Percentiles rank a stretch among this genome's conserved stretches.
These are phyloP conservation scores for Epichloe festucae DNA, from an alignment of 2,329 filamentous ascomycete genomes.

Conservation along the genomic window DNA sequence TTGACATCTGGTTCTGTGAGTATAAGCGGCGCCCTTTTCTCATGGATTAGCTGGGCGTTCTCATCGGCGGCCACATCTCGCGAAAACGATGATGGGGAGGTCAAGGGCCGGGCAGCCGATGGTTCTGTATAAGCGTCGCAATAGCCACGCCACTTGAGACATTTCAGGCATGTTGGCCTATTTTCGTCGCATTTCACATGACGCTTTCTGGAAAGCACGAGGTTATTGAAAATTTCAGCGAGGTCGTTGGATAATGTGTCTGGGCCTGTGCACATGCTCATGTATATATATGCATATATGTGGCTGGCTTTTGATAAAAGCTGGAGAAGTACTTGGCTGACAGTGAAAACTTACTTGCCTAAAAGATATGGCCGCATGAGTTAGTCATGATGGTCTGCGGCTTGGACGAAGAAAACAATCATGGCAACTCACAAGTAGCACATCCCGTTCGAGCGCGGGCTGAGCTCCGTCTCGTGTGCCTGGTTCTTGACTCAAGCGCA, in stretches of 20 bases:
- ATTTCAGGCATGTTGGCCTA: slow-evolving; percentile 27
- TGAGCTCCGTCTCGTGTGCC: slow-evolving; percentile 26
- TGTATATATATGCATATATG: no score
- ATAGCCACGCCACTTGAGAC: slow-evolving; percentile 27
- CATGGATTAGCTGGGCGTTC: slow-evolving; percentile 17
- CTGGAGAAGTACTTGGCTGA: neutral
- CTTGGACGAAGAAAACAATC: neutral
- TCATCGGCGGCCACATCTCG: slow-evolving; percentile 4
- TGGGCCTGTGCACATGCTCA: neutral
- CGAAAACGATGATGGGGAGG: neutral
- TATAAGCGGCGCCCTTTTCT: slow-evolving; percentile 17
- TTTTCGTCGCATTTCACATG: slow-evolving; percentile 31
- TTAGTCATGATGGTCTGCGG: neutral
- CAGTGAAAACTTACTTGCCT: slow-evolving; percentile 21
- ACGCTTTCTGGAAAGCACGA: slow-evolving; percentile 18
- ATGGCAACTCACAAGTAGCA: slow-evolving; percentile 21
- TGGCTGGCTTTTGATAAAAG: no score
- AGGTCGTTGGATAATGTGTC: neutral
- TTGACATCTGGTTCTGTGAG: slow-evolving; percentile 22
- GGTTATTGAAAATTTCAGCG: neutral
- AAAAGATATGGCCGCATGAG: neutral
- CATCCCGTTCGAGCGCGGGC: slow-evolving; percentile 26
- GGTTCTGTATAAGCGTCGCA: slow-evolving; percentile 22
- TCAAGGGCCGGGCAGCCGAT: slow-evolving; percentile 3
- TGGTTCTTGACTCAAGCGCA: slow-evolving; percentile 23